Evolutionary conservation across 148 eudicot genomes (phyloP), one percentile per base, ranked within the genome.

Genomic region (Rhododendron vialii): DNA sequence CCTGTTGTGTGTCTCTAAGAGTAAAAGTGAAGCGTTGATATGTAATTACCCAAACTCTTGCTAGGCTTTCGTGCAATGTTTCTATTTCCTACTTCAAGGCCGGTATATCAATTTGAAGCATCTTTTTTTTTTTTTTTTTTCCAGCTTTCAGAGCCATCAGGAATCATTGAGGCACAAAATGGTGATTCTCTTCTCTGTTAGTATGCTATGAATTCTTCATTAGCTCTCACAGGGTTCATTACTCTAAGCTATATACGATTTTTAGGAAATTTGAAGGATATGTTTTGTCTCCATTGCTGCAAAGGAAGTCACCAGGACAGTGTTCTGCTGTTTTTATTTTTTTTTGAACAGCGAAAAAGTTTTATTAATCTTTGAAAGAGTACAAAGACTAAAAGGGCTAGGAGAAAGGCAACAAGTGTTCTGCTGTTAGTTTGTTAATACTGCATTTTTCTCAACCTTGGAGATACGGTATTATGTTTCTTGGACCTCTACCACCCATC

Each of bases 131-230:
- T 18, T 47, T 35, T 35, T 8, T 75, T 78, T 82, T 86, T 90
- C 89, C 97, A 96, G 99, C 95, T 96, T 82, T 96, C 99, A 51
- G 99, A 96, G 87, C 99, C 99, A 81, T 88, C 99, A 26, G 99
- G 99, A 89, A 93, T 96, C 83, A 93, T 92, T 80, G 94, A 96
- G 92, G 98, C 89, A 26, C 89, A 92, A 91, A 88, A 90, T 80
- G 99, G 99, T 96, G 85, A 91, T 75, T 33, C 80, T 85, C 84
- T 89, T 85, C 47, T 80, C 78, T 63, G 61, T 84, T 73, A 30
- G 43, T 75, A 33, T 85, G 82, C 86, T 69, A 67, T 59, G 63
- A 47, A 48, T 48, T 78, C 51, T 78, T 87, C 36, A 15, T 48
- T 57, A 15, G 47, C 73, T 51, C 59, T 84, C 76, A 20, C 35